phyloP scores from a whole-genome alignment of 306 rosid genomes.

The Gillenia trifoliata region DNA sequence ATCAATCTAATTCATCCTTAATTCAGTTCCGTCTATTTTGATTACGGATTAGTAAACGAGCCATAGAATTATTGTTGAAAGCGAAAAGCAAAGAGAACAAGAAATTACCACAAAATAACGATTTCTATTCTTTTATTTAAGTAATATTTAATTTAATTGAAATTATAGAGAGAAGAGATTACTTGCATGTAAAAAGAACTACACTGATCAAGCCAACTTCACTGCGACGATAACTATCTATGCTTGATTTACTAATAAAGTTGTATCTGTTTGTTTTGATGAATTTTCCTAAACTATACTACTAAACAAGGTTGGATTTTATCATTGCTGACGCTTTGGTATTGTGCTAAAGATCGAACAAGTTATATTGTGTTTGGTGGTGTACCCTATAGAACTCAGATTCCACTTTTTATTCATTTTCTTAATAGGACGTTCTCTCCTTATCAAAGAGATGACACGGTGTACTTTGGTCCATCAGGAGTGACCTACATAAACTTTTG shows the following conservation, averaged over 20 bases:
- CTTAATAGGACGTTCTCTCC: neutral
- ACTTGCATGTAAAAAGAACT: too few species aligned
- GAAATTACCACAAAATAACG: neutral
- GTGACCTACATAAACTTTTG: too few species aligned
- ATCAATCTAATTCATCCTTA: too few species aligned
- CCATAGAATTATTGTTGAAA: too few species aligned
- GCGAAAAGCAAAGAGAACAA: too few species aligned
- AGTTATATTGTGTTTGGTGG: neutral
- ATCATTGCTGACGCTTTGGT: neutral
- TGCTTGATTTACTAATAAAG: neutral
- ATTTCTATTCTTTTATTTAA: neutral
- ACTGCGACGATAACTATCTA: neutral
- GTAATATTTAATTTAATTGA: neutral
- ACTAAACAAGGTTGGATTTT: neutral
- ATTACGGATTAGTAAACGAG: too few species aligned
- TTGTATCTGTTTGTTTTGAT: neutral
- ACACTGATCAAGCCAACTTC: too few species aligned
- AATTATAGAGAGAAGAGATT: too few species aligned
- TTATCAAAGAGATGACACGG: too few species aligned
- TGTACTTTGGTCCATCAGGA: too few species aligned
- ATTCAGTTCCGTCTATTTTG: too few species aligned
- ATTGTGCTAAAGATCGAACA: neutral
- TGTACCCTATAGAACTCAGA: rapidly evolving
- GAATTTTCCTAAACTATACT: neutral
- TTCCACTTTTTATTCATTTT: neutral